These are phyloP conservation scores for Reutealis trisperma DNA, from an alignment of 345 rosid species.

Conservation along the genomic window DNA sequence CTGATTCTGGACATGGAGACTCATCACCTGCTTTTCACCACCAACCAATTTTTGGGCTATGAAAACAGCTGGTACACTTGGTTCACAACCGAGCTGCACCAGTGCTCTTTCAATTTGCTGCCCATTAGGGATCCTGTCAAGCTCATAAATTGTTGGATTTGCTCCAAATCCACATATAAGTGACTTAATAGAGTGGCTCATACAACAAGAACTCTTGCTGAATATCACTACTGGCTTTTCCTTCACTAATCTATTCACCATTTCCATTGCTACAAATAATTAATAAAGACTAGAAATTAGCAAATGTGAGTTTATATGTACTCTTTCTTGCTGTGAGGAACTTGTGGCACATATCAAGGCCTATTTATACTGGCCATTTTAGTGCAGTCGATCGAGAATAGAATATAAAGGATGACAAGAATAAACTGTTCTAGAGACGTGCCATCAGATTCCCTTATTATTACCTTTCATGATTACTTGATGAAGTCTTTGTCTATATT, in stretches of 20 bases:
- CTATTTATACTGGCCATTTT: constrained; percentile 30
- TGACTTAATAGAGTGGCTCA: constrained; percentile 36
- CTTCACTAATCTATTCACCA: constrained; percentile 16
- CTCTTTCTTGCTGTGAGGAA: constrained; percentile 12
- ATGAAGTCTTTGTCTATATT: constrained; percentile 2
- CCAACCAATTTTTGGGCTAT: constrained; percentile 31
- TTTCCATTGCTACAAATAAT: constrained; percentile 21
- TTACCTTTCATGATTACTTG: constrained; percentile 11
- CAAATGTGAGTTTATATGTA: neutral
- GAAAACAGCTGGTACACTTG: constrained; percentile 33
- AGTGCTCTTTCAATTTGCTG: constrained; percentile 29
- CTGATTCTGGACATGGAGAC: constrained; percentile 32
- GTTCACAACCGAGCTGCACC: constrained; percentile 31
- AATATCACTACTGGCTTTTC: constrained; percentile 35
- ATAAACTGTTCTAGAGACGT: constrained; percentile 5
- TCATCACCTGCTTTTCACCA: constrained; percentile 32
- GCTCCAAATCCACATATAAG: constrained; percentile 38
- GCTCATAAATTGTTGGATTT: constrained; percentile 32
- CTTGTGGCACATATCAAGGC: neutral
- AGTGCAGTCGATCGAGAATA: constrained; percentile 8
- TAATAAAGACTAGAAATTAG: neutral
- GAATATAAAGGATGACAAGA: constrained; percentile 14
- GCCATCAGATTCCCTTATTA: constrained; percentile 16
- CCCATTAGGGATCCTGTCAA: constrained; percentile 29
- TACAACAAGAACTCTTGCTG: constrained; percentile 34